Evolutionary conservation across 148 eudicot genomes (phyloP), one percentile per base, ranked within the genome.

Genomic region (Beta vulgaris): DNA sequence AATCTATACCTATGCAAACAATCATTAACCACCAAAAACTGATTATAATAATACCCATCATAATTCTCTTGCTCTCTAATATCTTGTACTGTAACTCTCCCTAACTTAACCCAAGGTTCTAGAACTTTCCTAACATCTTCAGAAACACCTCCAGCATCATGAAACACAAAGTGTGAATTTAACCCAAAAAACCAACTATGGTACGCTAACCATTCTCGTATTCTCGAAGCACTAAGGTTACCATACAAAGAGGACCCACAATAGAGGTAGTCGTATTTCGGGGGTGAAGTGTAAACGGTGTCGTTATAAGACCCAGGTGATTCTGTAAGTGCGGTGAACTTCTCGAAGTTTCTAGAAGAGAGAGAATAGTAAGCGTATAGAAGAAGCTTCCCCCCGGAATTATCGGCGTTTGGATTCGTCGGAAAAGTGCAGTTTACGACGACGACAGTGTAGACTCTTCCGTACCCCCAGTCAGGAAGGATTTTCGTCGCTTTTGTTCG

Each of bases 391-490:
- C 91, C 91, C n/a, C 91, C 88, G 39, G 76, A 26, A 29, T 81
- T 83, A 34, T 68, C 61, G 5, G 25, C 39, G 66, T 82, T 84
- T 0, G 87, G 84, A 59, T 83, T 84, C 0, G 51, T 37, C 0
- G 73, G 2, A 49, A 88, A 88, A 1, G 84, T 83, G 77, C 90
- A 88, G 60, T 83, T 88, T n/a, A 88, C 86, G 2, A 88, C 85
- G 0, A 88, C 91, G 36, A 85, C 87, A 0, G 90, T 86, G 81
- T 86, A 88, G 28, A 86, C 84, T 4, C 88, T 79, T 26, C 91
- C 91, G 78, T 86, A 88, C 23, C 91, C 91, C 91, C 92, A 88
- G 40, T 88, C 92, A 9, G 90, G 92, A 26, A 88, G 90, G 68
- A 85, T 83, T 12, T 87, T 87, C 62, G 37, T 69, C 48, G 87